A percentile compares a stretch with the other conserved stretches of the same genome.
These are phyloP conservation scores for Suillus weaverae DNA, from an alignment of 768 basidiomycete species.

Conservation along the genomic window DNA sequence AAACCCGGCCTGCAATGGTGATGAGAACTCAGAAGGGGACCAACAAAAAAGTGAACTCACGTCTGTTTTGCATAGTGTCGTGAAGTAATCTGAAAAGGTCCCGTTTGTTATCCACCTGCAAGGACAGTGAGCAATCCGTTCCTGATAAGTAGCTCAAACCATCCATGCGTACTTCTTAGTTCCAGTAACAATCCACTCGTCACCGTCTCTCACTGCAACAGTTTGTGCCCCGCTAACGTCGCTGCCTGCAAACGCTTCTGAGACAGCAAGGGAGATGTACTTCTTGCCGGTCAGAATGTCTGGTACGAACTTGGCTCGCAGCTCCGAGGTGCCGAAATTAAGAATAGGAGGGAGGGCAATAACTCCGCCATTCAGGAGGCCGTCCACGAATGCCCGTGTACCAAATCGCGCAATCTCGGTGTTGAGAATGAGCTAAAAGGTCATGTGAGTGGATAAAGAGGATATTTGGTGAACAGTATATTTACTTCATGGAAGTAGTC, in stretches of 20 bases:
- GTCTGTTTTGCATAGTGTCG: conserved; percentile 73
- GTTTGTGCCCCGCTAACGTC: conserved; percentile 85
- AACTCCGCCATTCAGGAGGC: conserved; percentile 75
- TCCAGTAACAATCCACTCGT: conserved; percentile 86
- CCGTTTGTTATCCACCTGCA: conserved; percentile 89
- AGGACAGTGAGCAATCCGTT: neutral
- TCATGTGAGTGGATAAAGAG: conserved; percentile 1
- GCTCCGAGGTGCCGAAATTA: conserved; percentile 80
- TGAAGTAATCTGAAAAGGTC: conserved; percentile 82
- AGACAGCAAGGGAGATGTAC: conserved; percentile 87
- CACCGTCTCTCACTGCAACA: conserved; percentile 81
- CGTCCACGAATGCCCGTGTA: conserved; percentile 86
- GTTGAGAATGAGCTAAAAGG: conserved; percentile 66
- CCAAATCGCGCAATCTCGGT: conserved; percentile 83
- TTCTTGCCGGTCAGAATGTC: conserved; percentile 78
- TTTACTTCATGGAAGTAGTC: conserved; percentile 91
- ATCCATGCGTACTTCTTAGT: conserved; percentile 74
- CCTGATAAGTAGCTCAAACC: neutral
- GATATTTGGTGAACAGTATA: conserved; percentile 5
- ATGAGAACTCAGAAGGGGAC: neutral
- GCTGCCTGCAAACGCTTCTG: conserved; percentile 91
- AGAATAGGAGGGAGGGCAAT: conserved; percentile 89
- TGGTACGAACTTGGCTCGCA: conserved; percentile 69
- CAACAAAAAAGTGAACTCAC: conserved; percentile 32
- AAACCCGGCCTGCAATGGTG: conserved; percentile 54